Evolutionary conservation across 1,284 basidiomycete species (phyloP), one percentile per base, ranked within the genome.

Genomic region (Mycena sp.): DNA sequence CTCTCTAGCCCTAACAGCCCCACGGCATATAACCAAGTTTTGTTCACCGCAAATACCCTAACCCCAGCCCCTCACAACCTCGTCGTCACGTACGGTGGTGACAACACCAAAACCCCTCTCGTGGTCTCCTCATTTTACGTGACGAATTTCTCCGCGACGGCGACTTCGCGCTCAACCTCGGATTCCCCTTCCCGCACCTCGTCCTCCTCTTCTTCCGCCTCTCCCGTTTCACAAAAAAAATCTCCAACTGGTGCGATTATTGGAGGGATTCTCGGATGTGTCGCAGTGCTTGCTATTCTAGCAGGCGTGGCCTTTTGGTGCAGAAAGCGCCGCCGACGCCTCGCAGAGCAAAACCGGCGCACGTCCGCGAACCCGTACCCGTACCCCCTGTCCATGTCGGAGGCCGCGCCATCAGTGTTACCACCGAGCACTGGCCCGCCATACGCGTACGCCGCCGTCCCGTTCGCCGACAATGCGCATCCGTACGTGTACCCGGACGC

Each of bases 41-140:
- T 72, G 21, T 73, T 74, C 60, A 65, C 69, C 6, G 73, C 72
- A 12, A 66, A 69, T 4, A 44, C 56, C 4, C 56, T 73, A 7
- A 14, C 61, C 0, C n/a, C 28, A 16, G 70, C 59, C 23, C 40
- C 57, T 3, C 74, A 75, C 46, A 66, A 56, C 26, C 49, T 74
- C 2, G 57, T 67, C 23, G 69, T 74, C 2, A 67, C 67, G 1
- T 64, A 73, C 43, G 43, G 63, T 10, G 73, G 74, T 11, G 60
- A 67, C 50, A 43, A 41, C 2, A 6, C 49, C 4, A 55, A 63
- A 30, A 71, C 72, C 1, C 74, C 74, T 0, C 68, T 74, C 16
- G 55, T 61, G 12, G 29, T 67, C 19, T 7, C 17, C 1, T 38
- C 23, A 0, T 67, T 67, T 28, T 55, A 54, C 7, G 62, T 67